phyloP scores from a whole-genome alignment of 148 eudicot genomes.

The Polygonum maritimum region DNA sequence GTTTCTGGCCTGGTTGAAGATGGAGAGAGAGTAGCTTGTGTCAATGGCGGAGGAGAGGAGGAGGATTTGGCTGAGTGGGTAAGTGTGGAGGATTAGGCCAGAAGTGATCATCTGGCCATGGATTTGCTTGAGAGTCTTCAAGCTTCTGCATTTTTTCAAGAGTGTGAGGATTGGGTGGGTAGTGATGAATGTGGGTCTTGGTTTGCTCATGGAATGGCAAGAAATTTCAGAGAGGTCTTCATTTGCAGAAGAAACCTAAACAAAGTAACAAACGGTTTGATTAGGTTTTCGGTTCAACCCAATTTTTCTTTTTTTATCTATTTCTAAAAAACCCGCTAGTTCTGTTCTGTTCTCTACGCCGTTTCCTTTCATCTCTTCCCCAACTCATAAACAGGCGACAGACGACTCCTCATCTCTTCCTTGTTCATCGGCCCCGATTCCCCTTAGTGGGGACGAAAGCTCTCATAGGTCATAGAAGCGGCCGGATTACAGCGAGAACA shows the following conservation, averaged over 20 bases:
- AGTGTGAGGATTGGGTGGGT: conserved; percentile 22
- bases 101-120: conserved; percentile 41
- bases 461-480: too few relatives aligned
- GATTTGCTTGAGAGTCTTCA: conserved; percentile 22
- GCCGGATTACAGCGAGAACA: too few relatives aligned
- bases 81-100: conserved; percentile 39
- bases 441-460: too few relatives aligned
- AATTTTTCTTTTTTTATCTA: too few relatives aligned
- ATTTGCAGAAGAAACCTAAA: too few relatives aligned
- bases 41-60: conserved; percentile 24
- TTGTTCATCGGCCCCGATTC: too few relatives aligned
- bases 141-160: conserved; percentile 28
- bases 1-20: conserved; percentile 23
- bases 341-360: too few relatives aligned
- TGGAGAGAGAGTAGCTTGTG: conserved; percentile 25
- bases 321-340: too few relatives aligned
- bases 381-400: too few relatives aligned
- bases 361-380: too few relatives aligned
- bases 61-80: conserved; percentile 33
- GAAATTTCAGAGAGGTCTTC: not conserved
- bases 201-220: conserved; percentile 14
- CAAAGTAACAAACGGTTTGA: not conserved
- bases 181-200: conserved; percentile 14
- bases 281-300: not conserved
- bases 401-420: too few relatives aligned